These are phyloP conservation scores for Nitzschia sp. DNA, from an alignment of 108 stramenopile species.

Conservation along the genomic window DNA sequence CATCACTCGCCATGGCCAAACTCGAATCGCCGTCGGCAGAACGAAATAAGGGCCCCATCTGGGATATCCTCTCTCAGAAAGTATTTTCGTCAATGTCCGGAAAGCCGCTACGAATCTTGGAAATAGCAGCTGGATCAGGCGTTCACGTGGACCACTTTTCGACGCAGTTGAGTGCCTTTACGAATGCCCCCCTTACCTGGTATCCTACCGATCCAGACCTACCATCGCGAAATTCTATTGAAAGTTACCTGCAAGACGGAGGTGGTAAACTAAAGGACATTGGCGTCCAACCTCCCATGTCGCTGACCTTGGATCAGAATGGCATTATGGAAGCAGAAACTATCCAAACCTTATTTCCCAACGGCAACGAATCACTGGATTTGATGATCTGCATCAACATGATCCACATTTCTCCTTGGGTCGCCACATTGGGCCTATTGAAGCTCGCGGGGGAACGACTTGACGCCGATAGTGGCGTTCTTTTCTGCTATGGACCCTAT, in stretches of 20 bases:
- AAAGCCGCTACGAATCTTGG: conserved; percentile 39
- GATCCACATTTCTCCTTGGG: conserved; percentile 89
- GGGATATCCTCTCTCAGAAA: conserved; percentile 48
- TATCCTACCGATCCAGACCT: conserved; percentile 60
- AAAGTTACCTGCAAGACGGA: conserved; percentile 36
- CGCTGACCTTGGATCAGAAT: conserved; percentile 37
- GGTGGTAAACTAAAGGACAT: conserved; percentile 6
- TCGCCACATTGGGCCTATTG: conserved; percentile 79
- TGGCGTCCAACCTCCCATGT: conserved; percentile 32
- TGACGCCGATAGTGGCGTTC: conserved; percentile 40
- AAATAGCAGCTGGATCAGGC: conserved; percentile 75
- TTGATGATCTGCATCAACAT: conserved; percentile 79
- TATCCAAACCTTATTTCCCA: conserved; percentile 5
- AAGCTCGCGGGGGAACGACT: conserved; percentile 51
- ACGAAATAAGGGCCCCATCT: conserved; percentile 83
- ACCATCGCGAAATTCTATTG: conserved; percentile 41
- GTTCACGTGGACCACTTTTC: conserved; percentile 59
- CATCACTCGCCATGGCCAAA: background rate
- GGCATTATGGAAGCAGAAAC: conserved; percentile 49
- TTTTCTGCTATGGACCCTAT: conserved; percentile 82
- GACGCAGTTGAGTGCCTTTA: conserved; percentile 1
- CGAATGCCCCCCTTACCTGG: conserved; percentile 35
- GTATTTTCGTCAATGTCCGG: conserved; percentile 26
- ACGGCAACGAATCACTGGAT: conserved; percentile 39
- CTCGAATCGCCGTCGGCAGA: conserved; percentile 71